Percentiles rank a stretch among this genome's conserved stretches.
phyloP scores from a whole-genome alignment of 148 eudicot genomes.

The Cornus florida region DNA sequence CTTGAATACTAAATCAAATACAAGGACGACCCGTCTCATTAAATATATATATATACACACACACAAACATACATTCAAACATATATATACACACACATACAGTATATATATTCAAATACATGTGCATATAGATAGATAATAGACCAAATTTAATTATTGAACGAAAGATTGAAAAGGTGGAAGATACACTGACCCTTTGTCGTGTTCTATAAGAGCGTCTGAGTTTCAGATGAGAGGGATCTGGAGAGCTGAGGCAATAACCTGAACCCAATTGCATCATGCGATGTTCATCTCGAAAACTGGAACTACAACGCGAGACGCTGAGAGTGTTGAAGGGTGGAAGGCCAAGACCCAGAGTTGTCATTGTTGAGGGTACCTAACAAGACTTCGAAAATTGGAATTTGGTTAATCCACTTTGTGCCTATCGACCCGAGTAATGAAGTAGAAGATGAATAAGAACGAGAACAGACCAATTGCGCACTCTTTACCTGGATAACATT shows the following conservation, averaged over 20 bases:
- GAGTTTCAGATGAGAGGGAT: conserved; percentile 13
- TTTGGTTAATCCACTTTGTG: too few relatives aligned
- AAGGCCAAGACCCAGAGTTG: too few relatives aligned
- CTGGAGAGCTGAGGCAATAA: conserved; percentile 22
- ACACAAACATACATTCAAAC: background rate
- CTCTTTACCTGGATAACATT: too few relatives aligned
- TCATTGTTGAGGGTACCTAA: too few relatives aligned
- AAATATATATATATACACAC: background rate
- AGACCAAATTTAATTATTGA: background rate
- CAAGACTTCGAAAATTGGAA: too few relatives aligned
- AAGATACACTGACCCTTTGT: conserved; percentile 28
- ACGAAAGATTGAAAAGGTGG: background rate
- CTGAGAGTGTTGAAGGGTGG: too few relatives aligned
- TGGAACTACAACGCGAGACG: too few relatives aligned
- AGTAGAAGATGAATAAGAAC: too few relatives aligned
- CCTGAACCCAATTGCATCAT: conserved; percentile 11
- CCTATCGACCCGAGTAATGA: too few relatives aligned
- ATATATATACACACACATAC: background rate
- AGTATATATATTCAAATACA: background rate
- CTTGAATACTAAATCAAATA: conserved; percentile 31
- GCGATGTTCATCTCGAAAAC: conserved; percentile 7
- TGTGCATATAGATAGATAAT: too few relatives aligned
- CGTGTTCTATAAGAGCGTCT: conserved; percentile 19
- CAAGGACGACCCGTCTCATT: conserved; percentile 21
- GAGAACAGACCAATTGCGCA: too few relatives aligned